Evolutionary conservation across 345 rosid genomes (phyloP), one percentile per base, ranked within the genome.

Genomic region (Lepidium sativum): DNA sequence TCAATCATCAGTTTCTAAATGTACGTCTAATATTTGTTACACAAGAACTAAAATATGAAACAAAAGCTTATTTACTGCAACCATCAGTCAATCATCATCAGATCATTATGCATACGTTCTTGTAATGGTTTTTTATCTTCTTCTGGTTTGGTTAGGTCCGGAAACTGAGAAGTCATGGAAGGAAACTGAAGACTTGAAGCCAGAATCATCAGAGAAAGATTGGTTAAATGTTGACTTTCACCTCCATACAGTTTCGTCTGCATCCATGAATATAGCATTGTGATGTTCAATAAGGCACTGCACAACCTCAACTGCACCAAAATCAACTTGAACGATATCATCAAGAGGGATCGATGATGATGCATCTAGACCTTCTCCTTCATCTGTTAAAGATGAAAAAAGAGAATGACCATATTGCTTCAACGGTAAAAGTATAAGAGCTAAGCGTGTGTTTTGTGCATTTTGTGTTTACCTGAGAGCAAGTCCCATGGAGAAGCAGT

Each of bases 271-370:
- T 60, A 87, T 83, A 3, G 85, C 79, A 38, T 89, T 89, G 80
- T 92, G 97, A 35, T 87, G 96, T 70, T 89, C 96, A 54, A 92
- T 78, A n/a, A 89, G 80, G 77, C 91, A 84, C 67, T 86, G 88
- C 33, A 89, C 80, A 75, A 86, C 88, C 74, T 89, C 97, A 0
- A 92, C 89, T 32, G 94, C 94, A 21, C 88, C 83, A 43, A 84
- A 85, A 77, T 92, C 98, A 37, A 81, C 71, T 4, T 80, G 86
- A 8, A 56, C 68, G 18, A 80, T 83, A 73, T 89, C 97, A 73
- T 92, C 97, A 75, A 92, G 70, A 51, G 96, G 87, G 72, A 89
- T 87, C 10, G 81, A 74, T 3, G 87, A 86, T 65, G 95, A 82
- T 20, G 77, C 91, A 75, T 86, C 85, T 54, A 60, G 43, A 35